These are phyloP conservation scores for Ceratobasidium sp. DNA, from an alignment of 1,284 basidiomycete species.

Conservation along the genomic window DNA sequence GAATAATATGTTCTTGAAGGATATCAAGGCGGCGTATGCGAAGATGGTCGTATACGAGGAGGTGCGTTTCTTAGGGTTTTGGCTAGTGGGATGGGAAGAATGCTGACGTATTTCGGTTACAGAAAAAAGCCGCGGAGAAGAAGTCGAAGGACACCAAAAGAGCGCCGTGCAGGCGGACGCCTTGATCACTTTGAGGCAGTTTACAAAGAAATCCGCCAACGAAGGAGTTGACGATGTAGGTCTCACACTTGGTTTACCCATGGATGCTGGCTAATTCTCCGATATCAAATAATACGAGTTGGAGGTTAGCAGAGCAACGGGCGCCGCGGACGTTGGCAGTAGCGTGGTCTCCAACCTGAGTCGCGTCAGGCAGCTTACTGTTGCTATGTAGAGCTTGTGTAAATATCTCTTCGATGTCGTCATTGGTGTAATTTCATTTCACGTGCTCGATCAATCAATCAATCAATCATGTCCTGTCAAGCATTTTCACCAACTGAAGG, in stretches of 20 bases:
- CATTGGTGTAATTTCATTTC: too few species aligned
- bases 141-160: slow-evolving; percentile 84
- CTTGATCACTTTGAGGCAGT: slow-evolving; percentile 91
- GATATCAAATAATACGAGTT: slow-evolving; percentile 75
- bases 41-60: slow-evolving; percentile 96
- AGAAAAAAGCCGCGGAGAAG: slow-evolving; percentile 90
- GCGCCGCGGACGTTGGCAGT: slow-evolving; percentile 85
- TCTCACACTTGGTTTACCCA: slow-evolving; percentile 43
- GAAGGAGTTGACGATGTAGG: slow-evolving; percentile 84
- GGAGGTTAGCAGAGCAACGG: slow-evolving; percentile 93
- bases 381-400: slow-evolving; percentile 99
- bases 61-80: slow-evolving; percentile 61
- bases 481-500: too few species aligned
- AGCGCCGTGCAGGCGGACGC: slow-evolving; percentile 92
- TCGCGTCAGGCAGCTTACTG: slow-evolving; percentile 95
- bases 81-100: not conserved
- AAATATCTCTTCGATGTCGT: slow-evolving; percentile 98
- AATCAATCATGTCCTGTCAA: too few species aligned
- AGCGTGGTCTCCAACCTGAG: slow-evolving; percentile 98
- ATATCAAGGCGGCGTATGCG: slow-evolving; percentile 93
- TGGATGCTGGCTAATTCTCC: slow-evolving; percentile 21
- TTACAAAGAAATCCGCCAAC: slow-evolving; percentile 89
- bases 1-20: slow-evolving; percentile 90
- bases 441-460: too few species aligned
- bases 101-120: slow-evolving; percentile 4